These are phyloP conservation scores for Gloeostereum incarnatum DNA, from an alignment of 768 basidiomycete species.

Conservation along the genomic window DNA sequence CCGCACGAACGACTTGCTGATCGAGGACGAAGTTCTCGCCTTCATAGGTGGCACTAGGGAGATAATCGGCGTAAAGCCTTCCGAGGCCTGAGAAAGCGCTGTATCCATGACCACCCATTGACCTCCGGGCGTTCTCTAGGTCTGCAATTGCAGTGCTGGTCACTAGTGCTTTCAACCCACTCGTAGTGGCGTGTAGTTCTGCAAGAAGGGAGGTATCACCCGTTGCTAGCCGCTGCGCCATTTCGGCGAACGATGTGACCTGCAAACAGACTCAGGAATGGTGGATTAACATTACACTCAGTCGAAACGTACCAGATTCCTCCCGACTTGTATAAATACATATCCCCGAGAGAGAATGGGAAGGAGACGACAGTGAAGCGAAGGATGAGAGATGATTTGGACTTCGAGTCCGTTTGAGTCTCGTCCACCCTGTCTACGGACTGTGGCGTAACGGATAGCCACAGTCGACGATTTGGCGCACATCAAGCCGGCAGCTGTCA, in stretches of 20 bases:
- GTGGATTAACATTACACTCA: background rate
- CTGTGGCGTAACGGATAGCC: constrained; percentile 62
- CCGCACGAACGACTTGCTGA: constrained; percentile 64
- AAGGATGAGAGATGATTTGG: constrained; percentile 67
- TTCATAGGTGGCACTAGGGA: constrained; percentile 66
- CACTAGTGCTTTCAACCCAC: constrained; percentile 58
- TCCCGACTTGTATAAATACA: constrained; percentile 58
- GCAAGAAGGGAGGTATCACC: constrained; percentile 58
- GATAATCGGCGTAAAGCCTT: constrained; percentile 50
- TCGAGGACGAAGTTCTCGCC: constrained; percentile 77
- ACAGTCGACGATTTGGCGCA: constrained; percentile 60
- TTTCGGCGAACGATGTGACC: constrained; percentile 39
- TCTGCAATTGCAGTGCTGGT: constrained; percentile 43
- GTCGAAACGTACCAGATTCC: constrained; percentile 35
- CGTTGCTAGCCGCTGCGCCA: constrained; percentile 36
- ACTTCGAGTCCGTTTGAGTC: constrained; percentile 43
- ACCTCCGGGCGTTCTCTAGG: constrained; percentile 55
- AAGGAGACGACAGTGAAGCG: constrained; percentile 61
- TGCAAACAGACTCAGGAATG: constrained; percentile 12
- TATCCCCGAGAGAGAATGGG: constrained; percentile 63
- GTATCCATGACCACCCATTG: constrained; percentile 75
- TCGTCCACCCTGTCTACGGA: constrained; percentile 57
- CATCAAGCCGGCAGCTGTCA: constrained; percentile 48
- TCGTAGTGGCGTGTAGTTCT: constrained; percentile 64
- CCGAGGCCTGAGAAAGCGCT: constrained; percentile 63